These are phyloP conservation scores for Barbarea vulgaris DNA, from an alignment of 345 rosid genomes.

Conservation along the genomic window DNA sequence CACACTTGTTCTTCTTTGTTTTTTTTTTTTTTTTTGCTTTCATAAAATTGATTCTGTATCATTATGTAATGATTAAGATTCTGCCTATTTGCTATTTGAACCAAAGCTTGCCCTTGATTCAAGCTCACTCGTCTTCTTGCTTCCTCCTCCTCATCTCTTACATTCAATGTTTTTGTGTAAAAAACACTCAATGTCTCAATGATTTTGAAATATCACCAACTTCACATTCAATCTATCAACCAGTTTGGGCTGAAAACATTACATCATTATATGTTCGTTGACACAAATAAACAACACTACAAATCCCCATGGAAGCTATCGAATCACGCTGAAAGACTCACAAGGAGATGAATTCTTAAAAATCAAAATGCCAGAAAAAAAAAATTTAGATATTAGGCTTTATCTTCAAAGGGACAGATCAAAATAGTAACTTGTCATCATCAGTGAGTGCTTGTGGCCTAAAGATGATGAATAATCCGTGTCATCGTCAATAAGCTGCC, in stretches of 20 bases:
- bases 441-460: conserved; percentile 2
- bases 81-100: no score
- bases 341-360: neutral
- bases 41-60: no score
- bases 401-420: conserved; percentile 17
- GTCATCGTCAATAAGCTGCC: conserved; percentile 23
- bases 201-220: neutral
- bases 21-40: no score
- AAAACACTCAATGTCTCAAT: neutral
- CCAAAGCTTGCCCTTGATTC: no score
- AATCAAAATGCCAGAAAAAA: conserved; percentile 9
- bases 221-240: neutral
- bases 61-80: no score
- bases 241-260: neutral
- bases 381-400: conserved; percentile 8
- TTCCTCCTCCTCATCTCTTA: no score
- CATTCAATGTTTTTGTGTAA: no score
- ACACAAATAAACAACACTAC: neutral
- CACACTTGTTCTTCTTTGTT: no score
- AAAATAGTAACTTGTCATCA: conserved; percentile 2
- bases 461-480: conserved; percentile 19
- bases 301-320: conserved; percentile 1
- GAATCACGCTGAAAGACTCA: conserved; percentile 12
- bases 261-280: conserved; percentile 4
- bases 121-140: no score